These are phyloP conservation scores for Tylopilus sp. DNA, from an alignment of 768 basidiomycete genomes.

Conservation along the genomic window DNA sequence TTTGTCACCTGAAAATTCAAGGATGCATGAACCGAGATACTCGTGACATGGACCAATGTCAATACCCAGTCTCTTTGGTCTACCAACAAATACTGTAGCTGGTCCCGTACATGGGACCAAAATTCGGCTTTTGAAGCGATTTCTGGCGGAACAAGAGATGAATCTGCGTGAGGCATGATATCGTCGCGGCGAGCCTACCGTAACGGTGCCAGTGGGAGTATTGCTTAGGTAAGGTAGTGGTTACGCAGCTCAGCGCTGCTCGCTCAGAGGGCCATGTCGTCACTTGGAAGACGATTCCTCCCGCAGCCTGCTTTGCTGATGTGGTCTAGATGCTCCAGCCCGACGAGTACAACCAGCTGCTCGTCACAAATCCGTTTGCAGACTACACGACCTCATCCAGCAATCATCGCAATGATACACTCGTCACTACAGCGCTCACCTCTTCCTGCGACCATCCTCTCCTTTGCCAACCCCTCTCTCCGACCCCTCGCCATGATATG, in stretches of 20 bases:
- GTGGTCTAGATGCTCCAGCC: slow-evolving; percentile 27
- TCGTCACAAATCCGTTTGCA: slow-evolving; percentile 17
- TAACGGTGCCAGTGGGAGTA: too few species aligned
- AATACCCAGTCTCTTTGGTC: slow-evolving; percentile 78
- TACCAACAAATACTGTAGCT: slow-evolving; percentile 59
- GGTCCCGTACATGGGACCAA: slow-evolving; percentile 70
- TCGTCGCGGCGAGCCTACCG: too few species aligned
- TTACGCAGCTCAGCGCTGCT: background rate
- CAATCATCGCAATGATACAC: background rate
- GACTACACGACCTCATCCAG: slow-evolving; percentile 1
- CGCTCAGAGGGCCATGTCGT: background rate
- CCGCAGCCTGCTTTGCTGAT: slow-evolving; percentile 18
- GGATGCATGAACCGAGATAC: background rate
- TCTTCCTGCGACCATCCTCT: slow-evolving; percentile 18
- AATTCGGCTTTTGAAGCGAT: slow-evolving; percentile 74
- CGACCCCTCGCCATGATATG: background rate
- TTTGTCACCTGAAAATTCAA: slow-evolving; percentile 71
- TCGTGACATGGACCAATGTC: background rate
- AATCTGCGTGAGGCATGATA: slow-evolving; percentile 88
- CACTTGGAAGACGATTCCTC: background rate
- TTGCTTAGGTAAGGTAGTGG: slow-evolving; percentile 8
- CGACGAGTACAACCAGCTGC: slow-evolving; percentile 23
- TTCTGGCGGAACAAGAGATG: slow-evolving; percentile 63
- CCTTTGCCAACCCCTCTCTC: slow-evolving; percentile 8
- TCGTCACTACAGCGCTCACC: background rate